Evolutionary conservation across 2,329 filamentous ascomycete genomes (phyloP).

Genomic region (Fusarium napiforme): DNA sequence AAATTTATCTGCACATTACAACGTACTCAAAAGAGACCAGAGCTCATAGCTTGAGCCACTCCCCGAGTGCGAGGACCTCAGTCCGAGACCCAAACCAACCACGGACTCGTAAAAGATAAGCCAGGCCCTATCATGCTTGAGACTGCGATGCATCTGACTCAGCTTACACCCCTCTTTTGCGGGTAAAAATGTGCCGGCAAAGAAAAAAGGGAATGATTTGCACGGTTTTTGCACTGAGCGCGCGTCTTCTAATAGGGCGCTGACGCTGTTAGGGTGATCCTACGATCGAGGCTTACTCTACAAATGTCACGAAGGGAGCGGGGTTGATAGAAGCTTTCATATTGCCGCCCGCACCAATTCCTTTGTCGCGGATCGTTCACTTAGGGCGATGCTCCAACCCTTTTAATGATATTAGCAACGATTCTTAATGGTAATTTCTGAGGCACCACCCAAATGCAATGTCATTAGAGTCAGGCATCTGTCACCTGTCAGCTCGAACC

Average conservation of each 20-base stretch:
- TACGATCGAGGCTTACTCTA: neutral
- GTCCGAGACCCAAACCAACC: neutral
- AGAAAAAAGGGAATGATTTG: neutral
- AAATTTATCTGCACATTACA: neutral
- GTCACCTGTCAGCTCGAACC: neutral
- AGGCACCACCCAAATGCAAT: no score
- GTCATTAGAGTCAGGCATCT: neutral
- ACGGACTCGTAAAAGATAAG: neutral
- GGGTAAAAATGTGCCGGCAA: neutral
- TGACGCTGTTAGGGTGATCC: neutral
- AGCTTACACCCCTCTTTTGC: neutral
- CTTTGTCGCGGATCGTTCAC: neutral
- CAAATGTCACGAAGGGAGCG: neutral
- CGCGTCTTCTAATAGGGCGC: neutral
- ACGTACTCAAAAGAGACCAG: neutral
- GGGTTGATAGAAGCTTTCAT: neutral
- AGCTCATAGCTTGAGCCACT: neutral
- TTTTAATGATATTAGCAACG: no score
- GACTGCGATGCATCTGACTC: neutral
- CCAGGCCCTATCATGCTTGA: neutral
- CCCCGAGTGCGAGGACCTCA: neutral
- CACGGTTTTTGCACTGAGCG: neutral
- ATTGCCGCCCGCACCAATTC: neutral
- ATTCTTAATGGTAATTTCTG: no score
- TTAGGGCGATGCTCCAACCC: neutral